Conservation (phyloP, 2,329 filamentous ascomycete genomes). For the Mollisia scopiformis region DNA sequence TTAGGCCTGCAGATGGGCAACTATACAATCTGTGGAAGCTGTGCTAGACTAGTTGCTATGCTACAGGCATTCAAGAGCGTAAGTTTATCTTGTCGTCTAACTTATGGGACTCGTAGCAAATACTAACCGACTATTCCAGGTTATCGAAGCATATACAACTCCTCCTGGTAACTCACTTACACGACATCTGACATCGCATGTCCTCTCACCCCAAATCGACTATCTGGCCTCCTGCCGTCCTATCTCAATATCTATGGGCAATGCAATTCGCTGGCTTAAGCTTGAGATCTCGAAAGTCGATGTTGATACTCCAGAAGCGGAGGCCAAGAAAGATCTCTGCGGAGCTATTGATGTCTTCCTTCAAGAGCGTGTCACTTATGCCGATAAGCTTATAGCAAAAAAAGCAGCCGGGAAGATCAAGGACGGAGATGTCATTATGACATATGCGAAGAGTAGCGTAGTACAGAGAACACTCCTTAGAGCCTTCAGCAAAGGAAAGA, state of each 20-base stretch:
- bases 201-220: constrained; percentile 92
- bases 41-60: constrained; percentile 83
- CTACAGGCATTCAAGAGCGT: constrained; percentile 88
- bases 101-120: background rate
- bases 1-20: constrained; percentile 83
- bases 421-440: constrained; percentile 81
- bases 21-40: constrained; percentile 88
- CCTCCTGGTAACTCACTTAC: constrained; percentile 83
- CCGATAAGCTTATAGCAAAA: constrained; percentile 82
- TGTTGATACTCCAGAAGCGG: constrained; percentile 78
- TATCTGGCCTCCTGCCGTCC: constrained; percentile 93
- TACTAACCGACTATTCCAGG: constrained; percentile 53
- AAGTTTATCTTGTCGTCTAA: constrained; percentile 31
- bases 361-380: constrained; percentile 84
- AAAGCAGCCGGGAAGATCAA: constrained; percentile 76
- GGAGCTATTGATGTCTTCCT: constrained; percentile 88
- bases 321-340: constrained; percentile 79
- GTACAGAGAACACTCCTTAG: constrained; percentile 81
- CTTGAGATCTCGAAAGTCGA: constrained; percentile 89
- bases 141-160: constrained; percentile 91
- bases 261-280: constrained; percentile 94
- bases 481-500: constrained; percentile 70
- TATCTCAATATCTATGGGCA: constrained; percentile 95
- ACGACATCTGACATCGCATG: constrained; percentile 87
- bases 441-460: constrained; percentile 83